These are phyloP conservation scores for Eremothecium cymbalariae DNA, from an alignment of 1,139 yeast genomes.

Conservation along the genomic window DNA sequence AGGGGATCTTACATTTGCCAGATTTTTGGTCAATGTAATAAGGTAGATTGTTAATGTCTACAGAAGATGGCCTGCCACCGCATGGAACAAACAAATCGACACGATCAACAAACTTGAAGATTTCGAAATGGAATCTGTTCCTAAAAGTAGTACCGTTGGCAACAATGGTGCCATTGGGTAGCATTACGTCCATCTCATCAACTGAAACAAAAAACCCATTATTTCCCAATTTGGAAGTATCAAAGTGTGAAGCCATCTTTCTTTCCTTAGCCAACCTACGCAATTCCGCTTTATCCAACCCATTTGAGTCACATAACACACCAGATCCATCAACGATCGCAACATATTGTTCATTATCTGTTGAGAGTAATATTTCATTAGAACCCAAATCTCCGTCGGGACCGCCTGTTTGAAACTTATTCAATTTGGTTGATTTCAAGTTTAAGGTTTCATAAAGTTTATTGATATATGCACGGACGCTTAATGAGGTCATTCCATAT, in stretches of 20 bases:
- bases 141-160: conserved; percentile 89
- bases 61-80: conserved; percentile 97
- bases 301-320: conserved; percentile 84
- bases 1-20: conserved; percentile 72
- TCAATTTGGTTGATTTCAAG: conserved; percentile 52
- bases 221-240: conserved; percentile 54
- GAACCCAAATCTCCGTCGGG: conserved; percentile 98
- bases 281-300: conserved; percentile 74
- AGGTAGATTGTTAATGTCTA: conserved; percentile 77
- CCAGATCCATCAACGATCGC: conserved; percentile 96
- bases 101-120: conserved; percentile 58
- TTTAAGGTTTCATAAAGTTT: conserved; percentile 74
- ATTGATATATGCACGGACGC: conserved; percentile 88
- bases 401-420: conserved; percentile 94
- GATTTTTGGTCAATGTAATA: conserved; percentile 64
- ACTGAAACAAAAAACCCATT: conserved; percentile 78
- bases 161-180: conserved; percentile 68
- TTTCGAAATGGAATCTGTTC: conserved; percentile 76
- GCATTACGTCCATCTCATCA: conserved; percentile 70
- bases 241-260: conserved; percentile 65
- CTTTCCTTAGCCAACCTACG: conserved; percentile 70
- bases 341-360: conserved; percentile 67
- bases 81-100: conserved; percentile 90
- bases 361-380: conserved; percentile 80
- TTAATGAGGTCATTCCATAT: conserved; percentile 94